Conservation (phyloP, 2,329 filamentous ascomycete genomes). For the Gnomoniopsis sp. region DNA sequence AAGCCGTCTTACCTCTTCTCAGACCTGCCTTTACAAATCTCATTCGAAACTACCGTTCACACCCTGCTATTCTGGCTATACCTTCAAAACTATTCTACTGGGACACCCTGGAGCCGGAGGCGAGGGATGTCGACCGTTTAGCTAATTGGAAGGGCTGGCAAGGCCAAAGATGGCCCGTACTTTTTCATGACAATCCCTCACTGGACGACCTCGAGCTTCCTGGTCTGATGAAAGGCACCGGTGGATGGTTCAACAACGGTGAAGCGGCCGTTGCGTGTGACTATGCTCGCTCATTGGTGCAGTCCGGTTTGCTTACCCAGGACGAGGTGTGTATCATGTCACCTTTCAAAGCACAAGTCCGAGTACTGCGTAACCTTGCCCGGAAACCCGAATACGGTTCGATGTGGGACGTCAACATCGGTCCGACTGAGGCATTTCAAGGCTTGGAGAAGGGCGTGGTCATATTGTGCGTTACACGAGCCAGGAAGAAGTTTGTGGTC, state of each 20-base stretch:
- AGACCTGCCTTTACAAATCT: constrained; percentile 24
- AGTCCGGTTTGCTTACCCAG: constrained; percentile 11
- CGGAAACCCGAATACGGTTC: neutral
- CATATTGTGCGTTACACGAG: constrained; percentile 23
- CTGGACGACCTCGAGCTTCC: constrained; percentile 21
- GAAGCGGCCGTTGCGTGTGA: constrained; percentile 19
- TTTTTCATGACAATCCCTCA: constrained; percentile 21
- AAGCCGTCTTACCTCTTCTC: constrained; percentile 20
- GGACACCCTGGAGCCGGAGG: constrained; percentile 21
- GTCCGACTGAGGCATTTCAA: constrained; percentile 24
- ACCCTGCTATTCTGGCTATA: constrained; percentile 23
- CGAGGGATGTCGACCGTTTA: constrained; percentile 10
- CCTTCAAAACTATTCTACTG: constrained; percentile 23
- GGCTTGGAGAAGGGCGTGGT: constrained; percentile 23
- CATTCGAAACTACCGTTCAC: constrained; percentile 24
- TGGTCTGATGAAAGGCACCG: constrained; percentile 10
- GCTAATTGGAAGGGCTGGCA: constrained; percentile 20
- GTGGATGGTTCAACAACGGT: constrained; percentile 22
- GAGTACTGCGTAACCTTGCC: constrained; percentile 15
- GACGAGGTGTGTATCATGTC: constrained; percentile 22
- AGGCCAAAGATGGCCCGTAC: constrained; percentile 17
- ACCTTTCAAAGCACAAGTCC: constrained; percentile 24
- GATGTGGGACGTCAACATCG: constrained; percentile 22
- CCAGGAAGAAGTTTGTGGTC: constrained; percentile 19
- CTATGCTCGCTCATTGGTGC: constrained; percentile 17